Percentiles rank a stretch among this genome's conserved stretches.
phyloP scores from a whole-genome alignment of 176 grass and related monocot species.

The Aegilops tauschii region DNA sequence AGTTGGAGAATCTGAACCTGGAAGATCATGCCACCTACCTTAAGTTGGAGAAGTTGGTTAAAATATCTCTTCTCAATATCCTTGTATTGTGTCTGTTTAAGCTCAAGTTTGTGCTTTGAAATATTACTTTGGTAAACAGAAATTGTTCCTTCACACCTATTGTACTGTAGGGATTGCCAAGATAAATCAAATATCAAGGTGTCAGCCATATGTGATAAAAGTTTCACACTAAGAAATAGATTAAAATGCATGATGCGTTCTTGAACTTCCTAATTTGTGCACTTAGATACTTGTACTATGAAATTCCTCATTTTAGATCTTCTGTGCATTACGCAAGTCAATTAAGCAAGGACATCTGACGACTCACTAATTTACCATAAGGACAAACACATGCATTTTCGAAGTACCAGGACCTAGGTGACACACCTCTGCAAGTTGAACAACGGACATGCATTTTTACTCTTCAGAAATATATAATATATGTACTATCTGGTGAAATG shows the following conservation, averaged over 20 bases:
- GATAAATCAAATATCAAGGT: constrained; percentile 23
- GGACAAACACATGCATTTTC: neutral
- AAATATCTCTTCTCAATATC: constrained; percentile 82
- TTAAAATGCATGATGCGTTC: neutral
- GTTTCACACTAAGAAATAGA: neutral
- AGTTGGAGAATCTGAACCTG: constrained; percentile 19
- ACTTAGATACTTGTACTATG: neutral
- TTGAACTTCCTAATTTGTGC: neutral
- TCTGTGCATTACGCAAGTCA: neutral
- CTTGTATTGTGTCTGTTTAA: constrained; percentile 93
- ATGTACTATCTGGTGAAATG: neutral
- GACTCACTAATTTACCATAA: neutral
- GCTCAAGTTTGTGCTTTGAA: constrained; percentile 83
- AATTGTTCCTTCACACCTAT: constrained; percentile 80
- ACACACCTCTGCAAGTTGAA: neutral
- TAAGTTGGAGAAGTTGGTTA: constrained; percentile 95
- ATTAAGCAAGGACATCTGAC: neutral
- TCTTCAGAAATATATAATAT: neutral
- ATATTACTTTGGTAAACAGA: constrained; percentile 91
- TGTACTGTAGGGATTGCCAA: constrained; percentile 55
- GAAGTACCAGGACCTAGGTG: neutral
- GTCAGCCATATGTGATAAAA: neutral
- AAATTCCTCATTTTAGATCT: neutral
- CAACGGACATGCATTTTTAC: neutral
- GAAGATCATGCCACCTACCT: constrained; percentile 53